Evolutionary conservation across 345 rosid genomes (phyloP).

Genomic region (Kernera saxatilis): DNA sequence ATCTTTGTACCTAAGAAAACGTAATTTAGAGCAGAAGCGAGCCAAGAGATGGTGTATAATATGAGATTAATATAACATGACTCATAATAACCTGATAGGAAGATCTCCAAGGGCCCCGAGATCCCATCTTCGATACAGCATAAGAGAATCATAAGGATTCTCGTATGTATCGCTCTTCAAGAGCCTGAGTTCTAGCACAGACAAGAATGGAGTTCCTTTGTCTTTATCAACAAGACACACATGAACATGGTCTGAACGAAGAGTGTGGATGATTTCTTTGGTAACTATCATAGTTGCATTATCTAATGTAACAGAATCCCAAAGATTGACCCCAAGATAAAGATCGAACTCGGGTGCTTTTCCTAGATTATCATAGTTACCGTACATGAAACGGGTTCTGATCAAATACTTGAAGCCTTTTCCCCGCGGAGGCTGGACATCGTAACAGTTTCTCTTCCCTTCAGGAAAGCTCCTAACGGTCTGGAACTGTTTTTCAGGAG

Average conservation of each 20-base stretch:
- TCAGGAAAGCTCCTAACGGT: constrained; percentile 38
- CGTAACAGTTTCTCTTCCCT: constrained; percentile 37
- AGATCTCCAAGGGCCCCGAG: constrained; percentile 1
- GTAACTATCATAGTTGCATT: neutral
- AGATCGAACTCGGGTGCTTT: constrained; percentile 42
- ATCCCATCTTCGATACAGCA: constrained; percentile 19
- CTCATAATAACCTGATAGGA: constrained; percentile 8
- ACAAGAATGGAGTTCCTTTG: constrained; percentile 43
- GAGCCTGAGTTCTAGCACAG: constrained; percentile 44
- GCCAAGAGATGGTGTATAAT: neutral
- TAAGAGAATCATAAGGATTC: neutral
- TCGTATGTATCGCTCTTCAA: constrained; percentile 15
- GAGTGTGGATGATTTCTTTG: constrained; percentile 37
- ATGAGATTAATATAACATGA: neutral
- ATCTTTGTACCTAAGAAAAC: constrained; percentile 21
- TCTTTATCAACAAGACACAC: constrained; percentile 46
- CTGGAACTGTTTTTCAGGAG: constrained; percentile 19
- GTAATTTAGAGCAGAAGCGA: neutral
- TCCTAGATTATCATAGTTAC: constrained; percentile 41
- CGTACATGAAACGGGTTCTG: constrained; percentile 46
- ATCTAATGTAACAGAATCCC: constrained; percentile 24
- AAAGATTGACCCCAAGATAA: constrained; percentile 39
- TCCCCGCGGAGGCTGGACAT: constrained; percentile 2
- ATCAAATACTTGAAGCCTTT: constrained; percentile 37
- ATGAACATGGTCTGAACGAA: constrained; percentile 23